A percentile compares a stretch with the other conserved stretches of the same genome.
phyloP scores from a whole-genome alignment of 768 basidiomycete species.

The Cystobasidium ongulense region DNA sequence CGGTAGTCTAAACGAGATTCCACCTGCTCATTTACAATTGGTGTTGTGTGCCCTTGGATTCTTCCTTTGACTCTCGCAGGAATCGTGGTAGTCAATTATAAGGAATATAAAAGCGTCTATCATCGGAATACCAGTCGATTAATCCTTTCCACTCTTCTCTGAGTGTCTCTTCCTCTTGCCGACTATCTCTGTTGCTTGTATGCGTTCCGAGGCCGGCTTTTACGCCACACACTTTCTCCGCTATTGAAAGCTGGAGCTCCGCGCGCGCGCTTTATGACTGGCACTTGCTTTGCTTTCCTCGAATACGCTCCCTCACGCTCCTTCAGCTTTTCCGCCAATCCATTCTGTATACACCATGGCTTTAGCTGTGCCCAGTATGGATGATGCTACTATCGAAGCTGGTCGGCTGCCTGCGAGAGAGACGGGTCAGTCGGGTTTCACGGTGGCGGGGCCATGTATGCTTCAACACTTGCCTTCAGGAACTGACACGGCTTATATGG shows the following conservation, averaged over 20 bases:
- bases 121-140: no score
- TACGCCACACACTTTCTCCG: not conserved
- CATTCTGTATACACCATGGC: not conserved
- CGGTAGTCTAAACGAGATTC: no score
- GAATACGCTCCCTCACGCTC: not conserved
- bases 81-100: no score
- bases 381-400: not conserved
- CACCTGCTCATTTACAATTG: no score
- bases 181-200: no score
- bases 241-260: not conserved
- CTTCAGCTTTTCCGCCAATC: not conserved
- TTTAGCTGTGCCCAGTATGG: not conserved
- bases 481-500: not conserved
- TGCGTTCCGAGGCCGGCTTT: not conserved
- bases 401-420: not conserved
- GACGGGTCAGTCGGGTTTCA: not conserved
- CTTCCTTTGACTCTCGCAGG: no score
- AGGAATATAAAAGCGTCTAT: no score
- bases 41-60: no score
- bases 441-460: not conserved
- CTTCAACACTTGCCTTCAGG: not conserved
- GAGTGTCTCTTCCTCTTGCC: no score
- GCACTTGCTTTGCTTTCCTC: not conserved
- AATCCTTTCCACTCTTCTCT: no score
- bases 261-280: not conserved